Evolutionary conservation across 2,329 filamentous ascomycete species (phyloP).

Genomic region (Pestalotiopsis sp.): DNA sequence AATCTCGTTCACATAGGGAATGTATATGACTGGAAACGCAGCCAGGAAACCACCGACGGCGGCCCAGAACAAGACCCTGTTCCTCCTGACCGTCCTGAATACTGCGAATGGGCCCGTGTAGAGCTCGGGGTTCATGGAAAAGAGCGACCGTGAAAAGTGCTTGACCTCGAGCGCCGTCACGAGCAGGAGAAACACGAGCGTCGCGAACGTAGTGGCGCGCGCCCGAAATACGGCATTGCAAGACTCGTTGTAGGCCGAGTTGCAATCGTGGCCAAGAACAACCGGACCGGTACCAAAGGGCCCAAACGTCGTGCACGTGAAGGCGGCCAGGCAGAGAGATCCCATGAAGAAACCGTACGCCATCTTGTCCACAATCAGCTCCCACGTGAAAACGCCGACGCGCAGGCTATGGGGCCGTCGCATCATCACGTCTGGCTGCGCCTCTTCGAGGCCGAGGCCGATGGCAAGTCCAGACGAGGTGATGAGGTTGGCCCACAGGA

Average conservation of each 20-base stretch:
- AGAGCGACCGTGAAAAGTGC: conserved; percentile 70
- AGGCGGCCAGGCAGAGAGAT: conserved; percentile 61
- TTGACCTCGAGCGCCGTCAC: conserved; percentile 76
- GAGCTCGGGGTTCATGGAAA: conserved; percentile 62
- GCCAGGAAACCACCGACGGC: conserved; percentile 62
- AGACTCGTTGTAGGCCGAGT: conserved; percentile 49
- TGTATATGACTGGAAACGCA: conserved; percentile 67
- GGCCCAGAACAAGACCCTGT: conserved; percentile 69
- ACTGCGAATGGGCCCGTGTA: conserved; percentile 53
- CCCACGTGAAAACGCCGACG: conserved; percentile 64
- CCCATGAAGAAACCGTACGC: conserved; percentile 68
- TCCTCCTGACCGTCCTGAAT: conserved; percentile 66
- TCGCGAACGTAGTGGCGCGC: conserved; percentile 70
- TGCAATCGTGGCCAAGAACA: conserved; percentile 59
- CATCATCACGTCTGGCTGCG: conserved; percentile 67
- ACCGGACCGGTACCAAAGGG: conserved; percentile 40
- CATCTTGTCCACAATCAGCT: conserved; percentile 69
- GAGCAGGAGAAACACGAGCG: conserved; percentile 68
- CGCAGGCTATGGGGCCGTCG: conserved; percentile 66
- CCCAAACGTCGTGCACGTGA: conserved; percentile 61
- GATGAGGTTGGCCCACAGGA: conserved; percentile 77
- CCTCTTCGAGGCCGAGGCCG: conserved; percentile 72
- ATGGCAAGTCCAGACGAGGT: conserved; percentile 74
- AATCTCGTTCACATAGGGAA: conserved; percentile 65
- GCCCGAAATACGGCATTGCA: conserved; percentile 66